A percentile compares a stretch with the other conserved stretches of the same genome.
These are phyloP conservation scores for Lodderomyces pseudojiufengensis DNA, from an alignment of 1,139 yeast species.

Conservation along the genomic window DNA sequence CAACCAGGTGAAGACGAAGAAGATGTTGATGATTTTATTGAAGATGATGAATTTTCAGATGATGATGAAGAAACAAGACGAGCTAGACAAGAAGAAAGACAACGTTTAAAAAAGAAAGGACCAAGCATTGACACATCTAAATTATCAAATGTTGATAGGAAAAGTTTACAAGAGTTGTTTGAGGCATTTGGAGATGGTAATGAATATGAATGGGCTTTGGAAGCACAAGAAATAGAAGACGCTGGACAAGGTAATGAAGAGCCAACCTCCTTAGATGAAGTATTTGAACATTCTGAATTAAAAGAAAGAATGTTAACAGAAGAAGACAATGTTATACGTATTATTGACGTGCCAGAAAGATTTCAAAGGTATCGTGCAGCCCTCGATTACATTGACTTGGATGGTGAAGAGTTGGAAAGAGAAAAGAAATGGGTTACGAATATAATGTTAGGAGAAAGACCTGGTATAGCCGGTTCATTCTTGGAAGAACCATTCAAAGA, in stretches of 20 bases:
- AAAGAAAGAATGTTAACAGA: constrained; percentile 89
- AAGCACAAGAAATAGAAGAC: constrained; percentile 73
- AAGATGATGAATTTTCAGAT: constrained; percentile 93
- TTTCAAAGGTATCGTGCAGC: constrained; percentile 71
- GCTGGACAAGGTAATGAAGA: constrained; percentile 52
- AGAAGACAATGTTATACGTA: constrained; percentile 83
- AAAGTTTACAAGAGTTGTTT: constrained; percentile 85
- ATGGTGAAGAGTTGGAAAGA: constrained; percentile 60
- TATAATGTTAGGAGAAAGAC: constrained; percentile 52
- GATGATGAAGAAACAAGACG: constrained; percentile 59
- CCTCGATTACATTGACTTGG: constrained; percentile 62
- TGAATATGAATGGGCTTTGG: constrained; percentile 97
- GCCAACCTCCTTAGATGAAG: constrained; percentile 73
- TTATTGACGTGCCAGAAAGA: constrained; percentile 89
- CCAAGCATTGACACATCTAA: constrained; percentile 53
- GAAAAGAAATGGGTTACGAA: constrained; percentile 81
- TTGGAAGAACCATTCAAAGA: constrained; percentile 59
- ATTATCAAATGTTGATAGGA: constrained; percentile 80
- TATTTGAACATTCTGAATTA: constrained; percentile 91
- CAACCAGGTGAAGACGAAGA: constrained; percentile 43
- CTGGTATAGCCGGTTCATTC: constrained; percentile 28
- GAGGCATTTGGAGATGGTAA: constrained; percentile 98
- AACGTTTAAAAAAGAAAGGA: constrained; percentile 36
- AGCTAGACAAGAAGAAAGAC: constrained; percentile 32
- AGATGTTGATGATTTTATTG: constrained; percentile 85